phyloP scores from a whole-genome alignment of 2,329 filamentous ascomycete species.

The Aspergillus pseudoglaucus region DNA sequence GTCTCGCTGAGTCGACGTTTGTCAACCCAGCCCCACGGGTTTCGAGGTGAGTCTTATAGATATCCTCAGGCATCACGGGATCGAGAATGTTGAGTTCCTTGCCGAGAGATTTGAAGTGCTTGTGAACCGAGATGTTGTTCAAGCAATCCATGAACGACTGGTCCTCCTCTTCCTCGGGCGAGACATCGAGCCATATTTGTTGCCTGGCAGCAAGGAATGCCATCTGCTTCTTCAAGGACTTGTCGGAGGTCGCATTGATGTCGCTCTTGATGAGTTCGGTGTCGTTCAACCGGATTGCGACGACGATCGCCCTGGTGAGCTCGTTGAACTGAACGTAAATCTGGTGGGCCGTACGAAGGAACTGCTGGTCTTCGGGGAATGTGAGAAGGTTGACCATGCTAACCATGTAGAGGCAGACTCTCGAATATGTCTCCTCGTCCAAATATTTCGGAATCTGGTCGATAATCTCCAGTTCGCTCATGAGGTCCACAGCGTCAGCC shows the following conservation, averaged over 20 bases:
- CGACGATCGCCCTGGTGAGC: conserved; percentile 83
- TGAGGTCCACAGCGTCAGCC: conserved; percentile 91
- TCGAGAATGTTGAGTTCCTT: conserved; percentile 97
- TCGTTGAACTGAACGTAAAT: conserved; percentile 94
- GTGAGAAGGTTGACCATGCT: conserved; percentile 98
- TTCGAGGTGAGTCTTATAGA: conserved; percentile 98
- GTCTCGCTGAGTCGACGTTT: conserved; percentile 88
- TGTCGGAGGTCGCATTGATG: conserved; percentile 73
- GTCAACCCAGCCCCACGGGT: conserved; percentile 89
- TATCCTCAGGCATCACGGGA: conserved; percentile 94
- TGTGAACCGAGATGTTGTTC: conserved; percentile 78
- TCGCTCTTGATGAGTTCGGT: conserved; percentile 72
- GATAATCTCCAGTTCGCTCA: conserved; percentile 97
- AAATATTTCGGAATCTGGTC: conserved; percentile 82
- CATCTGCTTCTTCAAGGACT: conserved; percentile 82
- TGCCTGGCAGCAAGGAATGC: conserved; percentile 89
- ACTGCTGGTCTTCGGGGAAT: conserved; percentile 94
- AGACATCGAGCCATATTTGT: conserved; percentile 71
- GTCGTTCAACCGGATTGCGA: conserved; percentile 91
- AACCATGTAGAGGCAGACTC: conserved; percentile 96
- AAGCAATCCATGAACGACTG: conserved; percentile 73
- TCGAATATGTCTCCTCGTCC: conserved; percentile 85
- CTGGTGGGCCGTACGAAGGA: conserved; percentile 83
- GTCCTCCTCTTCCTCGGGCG: conserved; percentile 59
- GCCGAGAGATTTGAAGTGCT: conserved; percentile 87